Conservation (phyloP, 352 stramenopile species). For the Globisporangium nunn region DNA sequence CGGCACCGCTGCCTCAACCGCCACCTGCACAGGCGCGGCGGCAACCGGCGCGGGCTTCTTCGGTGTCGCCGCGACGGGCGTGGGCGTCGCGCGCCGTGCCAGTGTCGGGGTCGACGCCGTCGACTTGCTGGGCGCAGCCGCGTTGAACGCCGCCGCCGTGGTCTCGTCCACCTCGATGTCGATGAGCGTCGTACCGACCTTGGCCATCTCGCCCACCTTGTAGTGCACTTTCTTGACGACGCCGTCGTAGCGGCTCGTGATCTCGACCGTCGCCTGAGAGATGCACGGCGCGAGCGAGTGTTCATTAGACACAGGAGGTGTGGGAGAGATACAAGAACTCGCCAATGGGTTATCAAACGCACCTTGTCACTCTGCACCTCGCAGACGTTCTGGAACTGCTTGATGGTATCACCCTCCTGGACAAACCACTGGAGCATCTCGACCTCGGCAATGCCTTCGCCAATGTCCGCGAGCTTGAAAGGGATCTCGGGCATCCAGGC, state of each 20-base stretch:
- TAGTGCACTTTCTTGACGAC: constrained; percentile 91
- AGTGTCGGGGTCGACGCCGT: constrained; percentile 7
- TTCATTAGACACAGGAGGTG: background rate
- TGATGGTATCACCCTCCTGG: constrained; percentile 82
- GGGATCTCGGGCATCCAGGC: constrained; percentile 63
- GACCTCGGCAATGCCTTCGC: constrained; percentile 98
- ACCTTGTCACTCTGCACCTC: constrained; percentile 97
- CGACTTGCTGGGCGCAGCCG: constrained; percentile 9
- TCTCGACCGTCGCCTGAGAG: constrained; percentile 91
- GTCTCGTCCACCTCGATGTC: constrained; percentile 87
- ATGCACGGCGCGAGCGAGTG: background rate
- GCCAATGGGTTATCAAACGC: background rate
- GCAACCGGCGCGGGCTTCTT: background rate
- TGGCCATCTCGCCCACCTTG: constrained; percentile 92
- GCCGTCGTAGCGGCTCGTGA: constrained; percentile 96
- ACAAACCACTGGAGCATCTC: constrained; percentile 98
- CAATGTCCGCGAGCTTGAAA: constrained; percentile 95
- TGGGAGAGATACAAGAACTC: no score
- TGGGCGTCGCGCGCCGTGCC: constrained; percentile 7
- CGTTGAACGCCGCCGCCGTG: constrained; percentile 40
- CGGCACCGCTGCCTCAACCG: background rate
- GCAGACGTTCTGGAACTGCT: constrained; percentile 97
- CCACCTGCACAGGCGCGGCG: constrained; percentile 2
- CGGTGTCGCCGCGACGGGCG: constrained; percentile 7
- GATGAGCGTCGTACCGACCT: constrained; percentile 91